Base-by-base conservation (phyloP, 495 filamentous ascomycete genomes). In the Penicillium maclennaniae region DNA sequence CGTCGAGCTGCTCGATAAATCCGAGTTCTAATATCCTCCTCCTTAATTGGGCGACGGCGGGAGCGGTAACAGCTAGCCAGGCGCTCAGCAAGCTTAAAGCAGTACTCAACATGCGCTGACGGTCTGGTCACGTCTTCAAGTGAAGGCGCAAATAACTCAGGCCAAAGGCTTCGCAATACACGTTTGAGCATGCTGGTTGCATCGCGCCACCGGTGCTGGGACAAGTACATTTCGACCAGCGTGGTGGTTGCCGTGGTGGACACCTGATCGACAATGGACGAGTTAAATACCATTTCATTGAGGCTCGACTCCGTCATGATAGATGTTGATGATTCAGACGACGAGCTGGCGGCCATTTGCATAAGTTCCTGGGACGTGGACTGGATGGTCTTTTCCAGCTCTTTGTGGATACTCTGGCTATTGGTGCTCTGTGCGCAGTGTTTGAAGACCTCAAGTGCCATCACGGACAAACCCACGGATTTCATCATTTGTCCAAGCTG, bases 121-220 rank as follows among this genome's bases (percentile, higher is more conserved):
- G 63, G 63, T 8, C 61, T 57, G 1, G 43, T 36, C 7, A 61
- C 60, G 23, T 66, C 60, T 17, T 63, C 44, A n/a, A 58, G 17
- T 0, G 60, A 61, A 0, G 51, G 28, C 8, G 60, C 50, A 43
- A 63, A 63, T 3, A 67, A 47, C 4, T 43, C 31, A 0, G 60
- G 58, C 63, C 63, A 67, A 19, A 61, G 28, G 27, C 27, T 48
- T 7, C 45, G 63, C 38, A 67, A 37, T 5, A 61, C 55, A 34
- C 42, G 41, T 31, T 67, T 67, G 14, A 67, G 45, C 6, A 51
- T 12, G 17, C 39, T 54, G 0, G 58, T 63, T 4, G 60, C 61
- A 25, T 67, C 60, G 6, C 56, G 55, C 60, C 60, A 67, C 17
- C 58, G 43, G 43, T 61, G 60, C 39, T 67, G 63, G 3, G 63